A percentile compares a stretch with the other conserved stretches of the same genome.
Conservation (phyloP, 345 rosid genomes). For the Aquilaria sinensis region DNA sequence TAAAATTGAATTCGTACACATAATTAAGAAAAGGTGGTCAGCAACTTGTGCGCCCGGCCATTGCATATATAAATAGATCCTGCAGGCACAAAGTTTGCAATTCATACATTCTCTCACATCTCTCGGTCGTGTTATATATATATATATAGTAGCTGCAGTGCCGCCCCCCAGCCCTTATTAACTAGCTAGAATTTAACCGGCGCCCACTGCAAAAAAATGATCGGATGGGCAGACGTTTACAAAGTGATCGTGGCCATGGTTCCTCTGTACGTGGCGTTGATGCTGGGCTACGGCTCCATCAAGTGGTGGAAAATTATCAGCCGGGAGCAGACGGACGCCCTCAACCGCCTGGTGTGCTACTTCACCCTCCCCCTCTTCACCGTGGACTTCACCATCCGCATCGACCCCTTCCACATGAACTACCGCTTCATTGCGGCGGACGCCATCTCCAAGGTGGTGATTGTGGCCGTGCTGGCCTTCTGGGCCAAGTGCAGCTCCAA, state of each 20-base stretch:
- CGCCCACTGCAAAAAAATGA: slow-evolving; percentile 29
- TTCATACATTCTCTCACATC: too few species aligned
- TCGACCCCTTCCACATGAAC: slow-evolving; percentile 75
- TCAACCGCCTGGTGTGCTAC: slow-evolving; percentile 69
- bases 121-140: too few species aligned
- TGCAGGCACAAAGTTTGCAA: too few species aligned
- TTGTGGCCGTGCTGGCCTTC: slow-evolving; percentile 40
- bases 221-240: slow-evolving; percentile 69
- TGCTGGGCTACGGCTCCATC: slow-evolving; percentile 81
- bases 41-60: too few species aligned
- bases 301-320: slow-evolving; percentile 82
- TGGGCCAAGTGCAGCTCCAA: slow-evolving; percentile 67
- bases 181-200: too few species aligned
- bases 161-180: too few species aligned
- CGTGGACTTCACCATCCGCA: slow-evolving; percentile 62
- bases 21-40: too few species aligned
- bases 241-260: slow-evolving; percentile 73
- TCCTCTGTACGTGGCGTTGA: slow-evolving; percentile 72
- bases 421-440: slow-evolving; percentile 57
- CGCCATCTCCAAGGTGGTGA: slow-evolving; percentile 54
- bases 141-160: too few species aligned
- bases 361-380: slow-evolving; percentile 83
- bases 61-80: too few species aligned
- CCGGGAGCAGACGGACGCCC: slow-evolving; percentile 69
- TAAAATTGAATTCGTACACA: too few species aligned